phyloP scores from a whole-genome alignment of 495 filamentous ascomycete species.

The Penicillium cosmopolitanum region DNA sequence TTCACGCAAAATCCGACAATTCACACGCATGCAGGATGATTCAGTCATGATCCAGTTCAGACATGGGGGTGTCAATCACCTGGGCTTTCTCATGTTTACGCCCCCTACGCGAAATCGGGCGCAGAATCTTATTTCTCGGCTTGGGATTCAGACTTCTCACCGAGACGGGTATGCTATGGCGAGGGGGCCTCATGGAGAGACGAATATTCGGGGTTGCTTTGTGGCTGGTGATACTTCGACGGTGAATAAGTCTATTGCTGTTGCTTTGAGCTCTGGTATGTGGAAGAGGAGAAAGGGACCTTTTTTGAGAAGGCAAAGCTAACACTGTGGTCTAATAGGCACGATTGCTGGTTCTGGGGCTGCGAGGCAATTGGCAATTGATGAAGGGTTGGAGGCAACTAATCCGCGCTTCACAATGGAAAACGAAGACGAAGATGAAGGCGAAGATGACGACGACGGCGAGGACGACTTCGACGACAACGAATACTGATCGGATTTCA shows the following conservation, averaged over 20 bases:
- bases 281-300: not conserved
- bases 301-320: not conserved
- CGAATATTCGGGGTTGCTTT: not conserved
- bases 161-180: not conserved
- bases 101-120: not conserved
- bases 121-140: not conserved
- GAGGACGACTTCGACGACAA: too few relatives aligned
- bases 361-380: not conserved
- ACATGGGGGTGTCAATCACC: not conserved
- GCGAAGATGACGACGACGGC: too few relatives aligned
- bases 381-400: not conserved
- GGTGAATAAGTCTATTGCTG: not conserved
- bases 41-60: not conserved
- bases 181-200: not conserved
- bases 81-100: not conserved
- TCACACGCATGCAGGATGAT: not conserved
- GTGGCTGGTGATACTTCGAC: slow-evolving; percentile 1
- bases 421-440: too few relatives aligned
- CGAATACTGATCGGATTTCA: too few relatives aligned
- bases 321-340: not conserved
- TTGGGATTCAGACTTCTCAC: not conserved
- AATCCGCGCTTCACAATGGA: not conserved
- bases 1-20: not conserved
- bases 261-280: slow-evolving; percentile 1
- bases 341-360: not conserved